Base-by-base conservation (phyloP, 139 green algal genomes). In the Pleodorina starrii region DNA sequence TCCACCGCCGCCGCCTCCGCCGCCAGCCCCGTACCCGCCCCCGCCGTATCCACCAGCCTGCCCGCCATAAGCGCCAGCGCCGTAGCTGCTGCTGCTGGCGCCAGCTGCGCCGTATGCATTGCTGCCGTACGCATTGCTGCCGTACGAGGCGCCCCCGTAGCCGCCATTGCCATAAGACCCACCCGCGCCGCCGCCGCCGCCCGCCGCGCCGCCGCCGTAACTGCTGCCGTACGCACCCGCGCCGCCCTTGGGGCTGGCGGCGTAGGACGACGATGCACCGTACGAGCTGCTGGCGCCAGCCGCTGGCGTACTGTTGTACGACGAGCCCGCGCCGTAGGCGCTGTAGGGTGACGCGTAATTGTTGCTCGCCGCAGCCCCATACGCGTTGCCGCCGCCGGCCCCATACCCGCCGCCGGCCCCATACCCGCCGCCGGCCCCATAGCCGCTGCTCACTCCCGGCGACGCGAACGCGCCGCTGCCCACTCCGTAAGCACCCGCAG, bases 141-240 rank as follows among this genome's bases (percentile, higher is more conserved):
- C 32, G 82, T 77, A 88, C 14, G 82, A 63, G 36, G 38, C 79
- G 27, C 42, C 40, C 21, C 81, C 81, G 46, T 87, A 87, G 32
- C 11, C 63, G 5, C 68, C 83, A 68, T 71, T 50, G 16, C 46
- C 44, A 25, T n/a, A 50, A 32, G 29, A 25, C 19, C 19, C 63
- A 5, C 69, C 69, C 14, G 44, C 48, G 19, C 50, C 35, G 6
- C 32, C 35, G 42, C 54, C 54, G 54, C 5, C 54, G 54, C 54
- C 54, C 54, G 54, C 54, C 54, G 54, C 25, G 7, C 54, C 9
- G 7, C 21, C 69, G 11, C 84, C 84, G 27, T 89, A 89, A 21
- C n/a, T 54, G n/a, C 6, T 36, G n/a, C 76, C 76, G 76, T 84
- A 84, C 36, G 32, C 76, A 7, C 75, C 27, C 9, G 76, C 74